Evolutionary conservation across 2,329 filamentous ascomycete genomes (phyloP).

Genomic region (Cylindrodendrum hubeiense): DNA sequence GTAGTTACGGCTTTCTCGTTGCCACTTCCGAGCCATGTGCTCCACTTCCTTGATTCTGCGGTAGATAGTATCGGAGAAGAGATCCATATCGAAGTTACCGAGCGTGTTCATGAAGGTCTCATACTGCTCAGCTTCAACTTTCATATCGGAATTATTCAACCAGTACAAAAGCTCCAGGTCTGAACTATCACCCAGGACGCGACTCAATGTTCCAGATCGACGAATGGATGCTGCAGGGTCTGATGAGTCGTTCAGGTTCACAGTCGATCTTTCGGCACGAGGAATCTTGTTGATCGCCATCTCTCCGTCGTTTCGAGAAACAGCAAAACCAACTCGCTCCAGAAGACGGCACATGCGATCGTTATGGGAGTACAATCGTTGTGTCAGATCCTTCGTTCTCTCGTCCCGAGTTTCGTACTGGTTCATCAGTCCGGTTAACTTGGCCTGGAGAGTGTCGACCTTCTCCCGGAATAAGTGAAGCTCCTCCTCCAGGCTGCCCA

Average conservation of each 20-base stretch:
- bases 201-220: slow-evolving; percentile 66
- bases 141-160: slow-evolving; percentile 77
- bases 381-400: slow-evolving; percentile 85
- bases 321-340: slow-evolving; percentile 86
- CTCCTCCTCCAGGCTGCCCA: slow-evolving; percentile 82
- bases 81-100: slow-evolving; percentile 84
- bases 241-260: slow-evolving; percentile 70
- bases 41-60: slow-evolving; percentile 95
- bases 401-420: slow-evolving; percentile 78
- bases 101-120: slow-evolving; percentile 79
- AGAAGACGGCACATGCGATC: slow-evolving; percentile 86
- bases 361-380: slow-evolving; percentile 85
- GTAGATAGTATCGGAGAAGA: slow-evolving; percentile 85
- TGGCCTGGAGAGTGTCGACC: slow-evolving; percentile 65
- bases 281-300: slow-evolving; percentile 82
- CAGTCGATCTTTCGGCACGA: slow-evolving; percentile 66
- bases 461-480: slow-evolving; percentile 77
- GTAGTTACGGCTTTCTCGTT: slow-evolving; percentile 87
- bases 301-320: slow-evolving; percentile 78
- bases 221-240: slow-evolving; percentile 67
- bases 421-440: slow-evolving; percentile 62
- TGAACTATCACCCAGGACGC: slow-evolving; percentile 68
- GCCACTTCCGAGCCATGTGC: slow-evolving; percentile 91
- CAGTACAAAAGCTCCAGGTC: slow-evolving; percentile 85
- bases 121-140: slow-evolving; percentile 80